Conservation (phyloP, 2,329 filamentous ascomycete genomes). For the Bimuria novae-zelandiae region DNA sequence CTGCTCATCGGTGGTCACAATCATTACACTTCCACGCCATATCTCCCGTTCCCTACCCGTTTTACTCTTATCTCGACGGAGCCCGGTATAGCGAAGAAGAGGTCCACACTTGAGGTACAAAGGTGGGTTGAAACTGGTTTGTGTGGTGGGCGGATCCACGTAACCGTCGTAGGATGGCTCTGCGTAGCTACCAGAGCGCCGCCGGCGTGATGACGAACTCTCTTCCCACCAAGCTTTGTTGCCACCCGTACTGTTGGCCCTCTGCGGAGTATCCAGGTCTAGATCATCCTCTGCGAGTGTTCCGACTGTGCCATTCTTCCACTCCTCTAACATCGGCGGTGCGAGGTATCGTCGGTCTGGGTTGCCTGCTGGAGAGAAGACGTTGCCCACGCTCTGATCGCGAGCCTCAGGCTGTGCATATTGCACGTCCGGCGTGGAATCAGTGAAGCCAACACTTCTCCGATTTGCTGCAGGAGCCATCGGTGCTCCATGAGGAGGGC, state of each 20-base stretch:
- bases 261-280: constrained; percentile 43
- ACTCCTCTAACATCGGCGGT: constrained; percentile 64
- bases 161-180: constrained; percentile 66
- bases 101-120: constrained; percentile 90
- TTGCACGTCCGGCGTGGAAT: constrained; percentile 28
- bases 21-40: constrained; percentile 94
- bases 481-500: constrained; percentile 31
- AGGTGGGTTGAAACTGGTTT: constrained; percentile 78
- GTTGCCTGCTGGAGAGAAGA: constrained; percentile 47
- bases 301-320: constrained; percentile 49
- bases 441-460: constrained; percentile 49
- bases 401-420: constrained; percentile 33
- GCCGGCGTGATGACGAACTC: constrained; percentile 51
- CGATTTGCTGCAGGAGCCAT: constrained; percentile 40
- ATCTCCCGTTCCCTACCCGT: constrained; percentile 67
- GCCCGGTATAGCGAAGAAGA: constrained; percentile 84
- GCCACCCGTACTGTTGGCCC: constrained; percentile 28
- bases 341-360: constrained; percentile 59
- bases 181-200: constrained; percentile 39
- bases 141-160: constrained; percentile 67
- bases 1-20: constrained; percentile 83
- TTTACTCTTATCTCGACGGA: constrained; percentile 63
- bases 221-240: constrained; percentile 77
- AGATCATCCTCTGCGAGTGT: constrained; percentile 50
- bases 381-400: constrained; percentile 29